A percentile compares a stretch with the other conserved stretches of the same genome.
Conservation (phyloP, 305 asterid genomes). For the Fraxinus dipetala region DNA sequence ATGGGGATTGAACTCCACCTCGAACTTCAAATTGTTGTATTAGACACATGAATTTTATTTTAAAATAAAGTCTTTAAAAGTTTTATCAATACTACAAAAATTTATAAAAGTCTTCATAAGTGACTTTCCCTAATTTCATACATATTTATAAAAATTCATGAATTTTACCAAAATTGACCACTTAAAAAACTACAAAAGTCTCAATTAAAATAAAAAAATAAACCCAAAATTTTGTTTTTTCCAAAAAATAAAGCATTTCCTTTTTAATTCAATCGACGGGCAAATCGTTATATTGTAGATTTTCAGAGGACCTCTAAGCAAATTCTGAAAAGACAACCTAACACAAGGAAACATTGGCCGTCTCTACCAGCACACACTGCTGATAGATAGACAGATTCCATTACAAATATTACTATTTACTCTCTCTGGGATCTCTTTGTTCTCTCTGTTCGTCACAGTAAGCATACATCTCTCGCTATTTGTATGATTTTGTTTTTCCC, state of each 20-base stretch:
- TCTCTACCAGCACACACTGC: background rate
- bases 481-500: background rate
- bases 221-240: background rate
- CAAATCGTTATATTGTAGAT: background rate
- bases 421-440: background rate
- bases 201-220: no score
- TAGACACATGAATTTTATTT: no score
- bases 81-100: no score
- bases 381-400: background rate
- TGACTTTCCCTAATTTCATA: no score
- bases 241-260: background rate
- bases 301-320: background rate
- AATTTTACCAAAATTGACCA: no score
- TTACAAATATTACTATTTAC: background rate
- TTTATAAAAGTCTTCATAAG: no score
- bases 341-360: background rate
- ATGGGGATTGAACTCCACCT: no score
- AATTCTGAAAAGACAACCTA: background rate
- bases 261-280: background rate
- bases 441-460: background rate
- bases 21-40: no score
- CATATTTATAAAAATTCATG: no score
- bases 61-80: no score
- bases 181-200: no score
- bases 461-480: background rate